Evolutionary conservation across 768 basidiomycete species (phyloP).

Genomic region (Asterophora lycoperdoides): DNA sequence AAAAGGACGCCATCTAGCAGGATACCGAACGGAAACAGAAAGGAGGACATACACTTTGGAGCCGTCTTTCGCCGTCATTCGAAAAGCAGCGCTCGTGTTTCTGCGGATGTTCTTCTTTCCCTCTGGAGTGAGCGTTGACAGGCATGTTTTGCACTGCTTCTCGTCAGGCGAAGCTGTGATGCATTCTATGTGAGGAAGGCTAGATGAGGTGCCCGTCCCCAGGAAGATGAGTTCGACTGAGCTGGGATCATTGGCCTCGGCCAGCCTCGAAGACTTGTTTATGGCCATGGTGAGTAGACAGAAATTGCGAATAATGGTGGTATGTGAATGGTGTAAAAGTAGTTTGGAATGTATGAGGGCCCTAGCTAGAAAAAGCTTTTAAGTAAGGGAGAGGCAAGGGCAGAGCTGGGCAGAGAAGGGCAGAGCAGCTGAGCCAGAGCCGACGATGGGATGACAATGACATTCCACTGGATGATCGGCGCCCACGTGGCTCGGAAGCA

Average conservation of each 20-base stretch:
- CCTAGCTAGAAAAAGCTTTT: background rate
- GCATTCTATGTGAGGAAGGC: conserved; percentile 67
- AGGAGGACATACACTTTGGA: conserved; percentile 43
- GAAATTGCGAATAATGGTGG: background rate
- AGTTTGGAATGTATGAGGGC: background rate
- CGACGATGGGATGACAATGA: too few species aligned
- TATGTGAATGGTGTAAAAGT: background rate
- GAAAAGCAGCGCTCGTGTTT: conserved; percentile 73
- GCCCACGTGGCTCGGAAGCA: background rate
- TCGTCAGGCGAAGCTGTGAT: conserved; percentile 60
- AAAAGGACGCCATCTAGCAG: background rate
- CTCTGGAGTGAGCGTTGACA: conserved; percentile 60
- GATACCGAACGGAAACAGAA: background rate
- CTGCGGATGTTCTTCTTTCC: conserved; percentile 82
- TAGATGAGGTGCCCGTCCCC: conserved; percentile 78
- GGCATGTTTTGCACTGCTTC: conserved; percentile 55
- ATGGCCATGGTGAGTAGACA: conserved; percentile 1
- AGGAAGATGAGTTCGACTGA: conserved; percentile 70
- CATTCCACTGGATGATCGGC: too few species aligned
- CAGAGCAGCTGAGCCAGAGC: too few species aligned
- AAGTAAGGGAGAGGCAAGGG: background rate
- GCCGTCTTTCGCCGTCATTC: conserved; percentile 41
- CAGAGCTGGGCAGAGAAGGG: too few species aligned
- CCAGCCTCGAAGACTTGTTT: background rate
- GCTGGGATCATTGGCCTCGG: background rate